Percentiles rank a stretch among this genome's conserved stretches.
phyloP scores from a whole-genome alignment of 192 early-diverging fungal species.

The Umbelopsis sp. region DNA sequence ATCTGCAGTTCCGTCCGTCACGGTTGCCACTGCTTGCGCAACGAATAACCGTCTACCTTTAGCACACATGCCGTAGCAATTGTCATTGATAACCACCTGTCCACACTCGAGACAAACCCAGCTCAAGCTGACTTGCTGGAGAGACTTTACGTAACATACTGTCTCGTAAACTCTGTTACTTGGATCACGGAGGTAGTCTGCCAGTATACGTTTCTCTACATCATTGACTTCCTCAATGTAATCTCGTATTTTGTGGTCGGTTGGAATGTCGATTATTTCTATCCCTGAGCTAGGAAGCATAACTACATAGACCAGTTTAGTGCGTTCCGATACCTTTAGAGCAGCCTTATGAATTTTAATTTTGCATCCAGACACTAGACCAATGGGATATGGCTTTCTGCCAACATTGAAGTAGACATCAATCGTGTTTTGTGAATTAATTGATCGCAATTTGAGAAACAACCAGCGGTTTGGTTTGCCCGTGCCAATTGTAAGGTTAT shows the following conservation, averaged over 20 bases:
- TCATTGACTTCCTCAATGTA: background rate
- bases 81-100: background rate
- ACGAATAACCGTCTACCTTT: background rate
- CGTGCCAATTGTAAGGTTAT: conserved; percentile 23
- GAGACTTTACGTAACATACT: background rate
- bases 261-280: background rate
- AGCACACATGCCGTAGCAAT: conserved; percentile 4
- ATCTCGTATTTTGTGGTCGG: background rate
- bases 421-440: conserved; percentile 1
- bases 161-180: conserved; percentile 3
- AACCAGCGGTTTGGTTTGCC: conserved; percentile 21
- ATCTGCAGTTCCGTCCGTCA: conserved; percentile 19
- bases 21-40: background rate
- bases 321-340: conserved; percentile 1
- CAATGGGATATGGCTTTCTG: conserved; percentile 2
- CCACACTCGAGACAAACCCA: conserved; percentile 23
- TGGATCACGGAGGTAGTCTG: background rate
- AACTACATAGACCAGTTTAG: background rate
- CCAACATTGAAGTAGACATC: conserved; percentile 28
- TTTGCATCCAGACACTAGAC: conserved; percentile 21
- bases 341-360: conserved; percentile 13
- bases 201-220: background rate
- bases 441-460: conserved; percentile 20
- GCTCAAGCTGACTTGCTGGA: background rate
- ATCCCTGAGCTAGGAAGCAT: background rate